These are phyloP conservation scores for Stemphylium beticola DNA, from an alignment of 2,329 filamentous ascomycete genomes.

Conservation along the genomic window DNA sequence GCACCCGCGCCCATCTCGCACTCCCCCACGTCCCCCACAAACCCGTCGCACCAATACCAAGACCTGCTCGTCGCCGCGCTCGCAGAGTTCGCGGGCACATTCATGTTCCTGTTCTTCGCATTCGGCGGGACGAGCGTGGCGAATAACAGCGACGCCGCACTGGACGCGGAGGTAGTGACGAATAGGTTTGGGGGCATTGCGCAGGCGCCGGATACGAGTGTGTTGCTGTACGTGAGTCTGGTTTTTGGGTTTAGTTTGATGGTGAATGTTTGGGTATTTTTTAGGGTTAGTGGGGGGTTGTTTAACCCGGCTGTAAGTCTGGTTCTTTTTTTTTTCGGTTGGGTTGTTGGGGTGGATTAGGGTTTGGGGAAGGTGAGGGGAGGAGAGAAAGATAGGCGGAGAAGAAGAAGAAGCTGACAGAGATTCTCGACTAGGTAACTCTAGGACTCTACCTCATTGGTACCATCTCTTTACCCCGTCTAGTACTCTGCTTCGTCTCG, in stretches of 20 bases:
- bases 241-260: conserved; percentile 48
- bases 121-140: conserved; percentile 49
- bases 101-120: conserved; percentile 51
- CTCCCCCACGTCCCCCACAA: background rate
- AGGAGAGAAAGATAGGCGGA: background rate
- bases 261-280: conserved; percentile 52
- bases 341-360: no score
- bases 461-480: conserved; percentile 32
- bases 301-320: conserved; percentile 50
- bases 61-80: conserved; percentile 46
- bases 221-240: conserved; percentile 47
- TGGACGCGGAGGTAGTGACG: background rate
- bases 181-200: conserved; percentile 34
- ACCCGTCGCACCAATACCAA: conserved; percentile 28
- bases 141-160: conserved; percentile 32
- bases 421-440: conserved; percentile 33
- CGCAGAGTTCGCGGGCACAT: conserved; percentile 49
- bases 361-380: no score
- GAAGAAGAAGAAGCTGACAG: background rate
- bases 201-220: conserved; percentile 41
- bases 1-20: background rate
- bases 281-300: conserved; percentile 46
- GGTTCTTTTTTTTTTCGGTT: background rate
- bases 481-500: conserved; percentile 40
- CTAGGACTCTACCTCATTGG: conserved; percentile 47